Evolutionary conservation across 1,284 basidiomycete genomes (phyloP), one percentile per base, ranked within the genome.

Genomic region (Marasmius sp.): DNA sequence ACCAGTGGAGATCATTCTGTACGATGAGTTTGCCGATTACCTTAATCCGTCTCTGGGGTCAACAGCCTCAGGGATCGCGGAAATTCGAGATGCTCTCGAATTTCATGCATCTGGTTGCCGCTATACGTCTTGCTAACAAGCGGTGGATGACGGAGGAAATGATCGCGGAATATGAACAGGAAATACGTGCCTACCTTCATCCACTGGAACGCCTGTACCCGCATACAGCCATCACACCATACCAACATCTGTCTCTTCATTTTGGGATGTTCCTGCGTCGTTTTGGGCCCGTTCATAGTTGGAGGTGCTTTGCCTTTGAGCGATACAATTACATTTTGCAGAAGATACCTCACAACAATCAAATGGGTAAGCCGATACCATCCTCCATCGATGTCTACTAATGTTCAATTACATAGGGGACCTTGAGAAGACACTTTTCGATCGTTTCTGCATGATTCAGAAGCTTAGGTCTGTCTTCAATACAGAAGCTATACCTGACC

Each of bases 231-330:
- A 66, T 79, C 27, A 66, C 67, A 1, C 75, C 77, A 7, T 75
- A 79, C 56, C 78, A 80, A 27, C 79, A 81, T 63, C 62, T 77
- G 8, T 61, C 74, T 9, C 63, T 79, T 4, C 78, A 79, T 59
- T 71, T 75, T 56, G 62, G 64, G 0, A 57, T 62, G 0, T 65
- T 69, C 18, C 61, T 79, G 2, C 37, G 59, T 5, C 38, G 65
- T 1, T 78, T 75, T 64, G 76, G 79, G 0, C 77, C 77, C 2
- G 68, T 69, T 2, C 74, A 75, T 60, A 66, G 70, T 0, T 78
- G 74, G 74, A 63, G 77, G 16, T 74, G 71, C 49, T 78, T 72
- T 60, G 64, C 72, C 1, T 77, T 77, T 54, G 77, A 79, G 56
- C 57, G 73, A 11, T 74, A 71, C 57, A 78, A 78, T 57, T 65